Evolutionary conservation across 2,329 filamentous ascomycete species (phyloP).

Genomic region (Triangularia verruculosa): DNA sequence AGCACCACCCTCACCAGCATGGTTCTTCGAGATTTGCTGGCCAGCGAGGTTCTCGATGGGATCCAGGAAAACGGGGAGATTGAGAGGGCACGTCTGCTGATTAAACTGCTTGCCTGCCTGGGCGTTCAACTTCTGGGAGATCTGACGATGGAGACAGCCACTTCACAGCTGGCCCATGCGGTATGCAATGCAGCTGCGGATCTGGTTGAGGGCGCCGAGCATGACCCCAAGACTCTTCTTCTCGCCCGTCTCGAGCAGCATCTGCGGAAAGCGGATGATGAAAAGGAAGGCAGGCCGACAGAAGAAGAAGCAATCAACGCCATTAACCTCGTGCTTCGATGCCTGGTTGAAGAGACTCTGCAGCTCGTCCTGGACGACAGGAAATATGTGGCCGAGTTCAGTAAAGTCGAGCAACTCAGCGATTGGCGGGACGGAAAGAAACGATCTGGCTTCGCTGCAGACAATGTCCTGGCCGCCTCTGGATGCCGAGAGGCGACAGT

Average conservation of each 20-base stretch:
- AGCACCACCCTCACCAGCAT: neutral
- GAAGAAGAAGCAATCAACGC: slow-evolving; percentile 20
- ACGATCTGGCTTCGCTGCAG: slow-evolving; percentile 28
- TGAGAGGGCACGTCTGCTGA: slow-evolving; percentile 23
- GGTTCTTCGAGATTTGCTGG: neutral
- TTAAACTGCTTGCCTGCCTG: slow-evolving; percentile 24
- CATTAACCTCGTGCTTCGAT: slow-evolving; percentile 28
- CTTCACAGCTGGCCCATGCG: slow-evolving; percentile 25
- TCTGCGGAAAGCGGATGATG: neutral
- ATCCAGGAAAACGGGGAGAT: slow-evolving; percentile 8
- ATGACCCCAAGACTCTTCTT: neutral
- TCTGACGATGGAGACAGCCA: slow-evolving; percentile 26
- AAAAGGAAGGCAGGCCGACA: slow-evolving; percentile 4
- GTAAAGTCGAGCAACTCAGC: slow-evolving; percentile 25
- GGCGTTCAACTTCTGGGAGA: slow-evolving; percentile 27
- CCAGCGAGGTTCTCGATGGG: neutral
- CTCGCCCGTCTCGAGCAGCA: neutral
- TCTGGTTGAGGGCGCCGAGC: neutral
- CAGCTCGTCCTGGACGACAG: slow-evolving; percentile 26
- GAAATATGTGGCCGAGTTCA: slow-evolving; percentile 28
- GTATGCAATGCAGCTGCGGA: slow-evolving; percentile 25
- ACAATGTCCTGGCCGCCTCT: slow-evolving; percentile 29
- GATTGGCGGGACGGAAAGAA: slow-evolving; percentile 26
- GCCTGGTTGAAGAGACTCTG: slow-evolving; percentile 26
- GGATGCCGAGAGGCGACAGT: slow-evolving; percentile 29